Percentiles rank a stretch among this genome's conserved stretches.
Evolutionary conservation across 169 alveolate species (phyloP).

Genomic region (Sarcocystis neurona): DNA sequence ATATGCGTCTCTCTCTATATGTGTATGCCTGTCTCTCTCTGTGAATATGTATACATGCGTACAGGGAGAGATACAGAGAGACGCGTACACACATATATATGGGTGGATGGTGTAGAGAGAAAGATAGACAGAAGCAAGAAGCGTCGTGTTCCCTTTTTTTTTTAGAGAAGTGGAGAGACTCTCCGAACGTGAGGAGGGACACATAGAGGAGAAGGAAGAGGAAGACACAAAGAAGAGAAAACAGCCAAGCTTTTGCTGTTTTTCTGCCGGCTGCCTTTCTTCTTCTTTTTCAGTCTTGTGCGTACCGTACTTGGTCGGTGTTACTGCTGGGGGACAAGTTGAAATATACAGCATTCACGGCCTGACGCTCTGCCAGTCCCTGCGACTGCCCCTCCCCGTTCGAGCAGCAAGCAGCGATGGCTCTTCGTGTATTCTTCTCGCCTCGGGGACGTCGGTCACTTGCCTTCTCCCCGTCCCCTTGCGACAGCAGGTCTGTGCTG

Average conservation of each 20-base stretch:
- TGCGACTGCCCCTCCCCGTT: not conserved
- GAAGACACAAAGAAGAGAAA: not conserved
- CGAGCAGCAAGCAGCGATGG: not conserved
- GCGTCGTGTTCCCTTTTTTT: not conserved
- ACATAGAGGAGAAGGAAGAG: not conserved
- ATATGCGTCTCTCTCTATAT: not conserved
- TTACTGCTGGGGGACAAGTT: not conserved
- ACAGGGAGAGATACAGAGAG: not conserved
- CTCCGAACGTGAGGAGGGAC: not conserved
- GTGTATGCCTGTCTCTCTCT: not conserved
- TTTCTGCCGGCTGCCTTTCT: not conserved
- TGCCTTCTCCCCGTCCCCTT: slow-evolving; percentile 23
- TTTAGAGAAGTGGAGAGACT: not conserved
- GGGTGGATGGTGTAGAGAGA: not conserved
- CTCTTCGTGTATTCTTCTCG: not conserved
- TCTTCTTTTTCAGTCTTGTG: not conserved
- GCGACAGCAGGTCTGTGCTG: not conserved
- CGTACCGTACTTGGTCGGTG: slow-evolving; percentile 28
- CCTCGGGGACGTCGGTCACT: not conserved
- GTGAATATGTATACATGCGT: not conserved
- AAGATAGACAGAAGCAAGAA: not conserved
- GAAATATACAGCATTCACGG: slow-evolving; percentile 46
- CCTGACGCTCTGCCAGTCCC: slow-evolving; percentile 41
- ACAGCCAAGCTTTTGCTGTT: not conserved
- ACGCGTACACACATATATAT: not conserved